These are phyloP conservation scores for Betula pendula DNA, from an alignment of 306 rosid genomes.

Conservation along the genomic window DNA sequence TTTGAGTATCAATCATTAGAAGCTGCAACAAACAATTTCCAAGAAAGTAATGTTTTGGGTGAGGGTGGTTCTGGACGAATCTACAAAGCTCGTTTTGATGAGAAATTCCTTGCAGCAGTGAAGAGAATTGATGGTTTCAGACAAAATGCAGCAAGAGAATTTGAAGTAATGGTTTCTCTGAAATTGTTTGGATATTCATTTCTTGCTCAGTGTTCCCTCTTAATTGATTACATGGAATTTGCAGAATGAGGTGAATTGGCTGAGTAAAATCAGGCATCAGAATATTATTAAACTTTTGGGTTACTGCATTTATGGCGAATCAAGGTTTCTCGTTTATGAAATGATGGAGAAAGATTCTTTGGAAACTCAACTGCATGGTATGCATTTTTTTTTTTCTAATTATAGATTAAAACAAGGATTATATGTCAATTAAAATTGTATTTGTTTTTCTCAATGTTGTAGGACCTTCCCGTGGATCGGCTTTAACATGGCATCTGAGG, in stretches of 20 bases:
- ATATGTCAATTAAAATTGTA: background rate
- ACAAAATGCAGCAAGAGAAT: conserved; percentile 61
- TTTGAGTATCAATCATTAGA: conserved; percentile 71
- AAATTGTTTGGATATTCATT: conserved; percentile 19
- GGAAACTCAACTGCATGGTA: conserved; percentile 78
- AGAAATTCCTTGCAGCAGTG: conserved; percentile 65
- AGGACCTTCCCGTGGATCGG: conserved; percentile 72
- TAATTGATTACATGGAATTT: conserved; percentile 31
- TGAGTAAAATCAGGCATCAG: conserved; percentile 80
- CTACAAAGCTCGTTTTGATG: conserved; percentile 70
- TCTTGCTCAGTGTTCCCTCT: conserved; percentile 24
- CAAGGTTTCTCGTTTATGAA: conserved; percentile 81
- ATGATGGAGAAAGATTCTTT: conserved; percentile 74
- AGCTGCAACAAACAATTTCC: conserved; percentile 72
- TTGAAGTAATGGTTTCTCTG: conserved; percentile 50
- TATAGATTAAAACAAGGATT: conserved; percentile 12
- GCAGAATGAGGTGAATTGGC: conserved; percentile 88
- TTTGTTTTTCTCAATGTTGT: conserved; percentile 15
- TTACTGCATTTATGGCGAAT: conserved; percentile 64
- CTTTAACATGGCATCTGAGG: conserved; percentile 77
- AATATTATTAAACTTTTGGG: conserved; percentile 80
- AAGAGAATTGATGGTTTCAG: conserved; percentile 56
- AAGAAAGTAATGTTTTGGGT: conserved; percentile 53
- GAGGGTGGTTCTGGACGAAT: conserved; percentile 60
- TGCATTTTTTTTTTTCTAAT: conserved; percentile 12